Base-by-base conservation (phyloP, 176 grass and related monocot genomes). In the sorghum (Sorghum bicolor) region DNA sequence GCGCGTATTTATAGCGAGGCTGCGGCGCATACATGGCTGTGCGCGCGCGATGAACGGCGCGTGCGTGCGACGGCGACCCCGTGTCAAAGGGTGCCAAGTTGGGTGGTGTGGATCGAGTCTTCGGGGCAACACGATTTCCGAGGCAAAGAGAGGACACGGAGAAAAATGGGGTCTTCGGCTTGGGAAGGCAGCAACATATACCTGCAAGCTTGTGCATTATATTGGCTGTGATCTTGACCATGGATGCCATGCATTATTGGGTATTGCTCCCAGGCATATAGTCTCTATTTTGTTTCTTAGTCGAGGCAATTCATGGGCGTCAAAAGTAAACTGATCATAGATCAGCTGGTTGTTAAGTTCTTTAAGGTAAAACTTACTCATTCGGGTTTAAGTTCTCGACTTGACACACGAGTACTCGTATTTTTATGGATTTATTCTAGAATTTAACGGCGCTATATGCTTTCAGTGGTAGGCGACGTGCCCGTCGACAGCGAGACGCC, bases 121-220 rank as follows among this genome's bases (percentile, higher is more conserved):
- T 6, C 28, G 69, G 69, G 55, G 53, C 8, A 29, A 16, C 84
- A 14, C 84, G 68, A 64, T 8, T 48, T 0, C 67, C 68, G 25
- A 79, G 53, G 67, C 66, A 10, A 64, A 45, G 43, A 45, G 38
- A 72, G 67, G 76, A 73, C 76, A 50, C 44, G 41, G 16, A 13
- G 65, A 31, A 4, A 61, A 78, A 44, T 22, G 37, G 38, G 76
- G 67, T 86, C 84, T 72, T 57, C 40, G 31, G 31, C 76, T 79
- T 86, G 39, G 37, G 40, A 48, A 1, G 58, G 4, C 31, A 37
- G 67, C 67, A 65, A 80, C 75, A 24, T 72, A 1, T 15, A 73
- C 67, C n/a, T 72, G 16, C 68, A 40, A 29, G 38, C 28, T 25
- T 17, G 40, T 22, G 32, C 50, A 19, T 53, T 53, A 20, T 13